phyloP scores from a whole-genome alignment of 441 rosid species.

The Iberis amara region DNA sequence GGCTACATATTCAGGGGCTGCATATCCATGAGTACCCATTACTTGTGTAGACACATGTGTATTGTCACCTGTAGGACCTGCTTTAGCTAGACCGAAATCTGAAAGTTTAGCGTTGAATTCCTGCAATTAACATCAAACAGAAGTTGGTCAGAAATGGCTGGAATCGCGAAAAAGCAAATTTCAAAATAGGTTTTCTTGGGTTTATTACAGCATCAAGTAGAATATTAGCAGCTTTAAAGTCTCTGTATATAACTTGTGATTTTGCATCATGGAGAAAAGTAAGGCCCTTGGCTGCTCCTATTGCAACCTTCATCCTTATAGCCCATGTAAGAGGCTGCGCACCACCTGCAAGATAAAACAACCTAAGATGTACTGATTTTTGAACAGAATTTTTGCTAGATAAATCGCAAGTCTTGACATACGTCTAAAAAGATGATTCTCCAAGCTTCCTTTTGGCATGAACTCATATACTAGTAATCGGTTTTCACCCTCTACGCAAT shows the following conservation, averaged over 20 bases:
- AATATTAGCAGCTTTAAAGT: conserved; percentile 60
- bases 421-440: conserved; percentile 63
- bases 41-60: conserved; percentile 64
- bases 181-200: conserved; percentile 5
- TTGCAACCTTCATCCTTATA: conserved; percentile 55
- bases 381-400: background rate
- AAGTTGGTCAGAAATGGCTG: conserved; percentile 2
- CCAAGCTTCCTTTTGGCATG: conserved; percentile 65
- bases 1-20: conserved; percentile 64
- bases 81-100: conserved; percentile 63
- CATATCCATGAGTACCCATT: conserved; percentile 63
- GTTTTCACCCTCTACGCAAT: conserved; percentile 50
- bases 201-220: conserved; percentile 51
- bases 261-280: conserved; percentile 54
- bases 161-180: background rate
- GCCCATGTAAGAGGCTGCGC: conserved; percentile 78
- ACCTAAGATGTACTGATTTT: background rate
- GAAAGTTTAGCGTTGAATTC: conserved; percentile 59
- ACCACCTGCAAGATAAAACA: conserved; percentile 43
- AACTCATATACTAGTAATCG: conserved; percentile 55
- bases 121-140: conserved; percentile 29
- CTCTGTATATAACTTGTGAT: conserved; percentile 54
- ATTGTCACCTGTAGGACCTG: conserved; percentile 65
- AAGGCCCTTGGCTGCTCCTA: conserved; percentile 59
- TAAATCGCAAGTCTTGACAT: conserved; percentile 22